phyloP scores from a whole-genome alignment of 176 grass and related monocot genomes.

The Eleusine indica region DNA sequence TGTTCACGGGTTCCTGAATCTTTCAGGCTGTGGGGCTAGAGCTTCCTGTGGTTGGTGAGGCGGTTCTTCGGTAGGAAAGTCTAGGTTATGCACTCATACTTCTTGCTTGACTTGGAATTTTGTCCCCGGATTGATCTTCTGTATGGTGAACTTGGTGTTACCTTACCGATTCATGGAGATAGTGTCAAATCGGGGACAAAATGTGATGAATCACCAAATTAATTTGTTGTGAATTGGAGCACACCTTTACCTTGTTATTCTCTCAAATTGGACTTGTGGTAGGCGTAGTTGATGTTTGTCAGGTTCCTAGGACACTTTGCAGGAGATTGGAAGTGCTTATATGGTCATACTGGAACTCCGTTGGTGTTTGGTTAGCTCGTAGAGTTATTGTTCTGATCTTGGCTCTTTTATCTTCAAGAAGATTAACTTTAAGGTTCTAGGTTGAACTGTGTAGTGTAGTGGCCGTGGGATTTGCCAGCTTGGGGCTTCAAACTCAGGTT shows the following conservation, averaged over 20 bases:
- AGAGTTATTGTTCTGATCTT: not conserved
- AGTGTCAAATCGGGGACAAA: not conserved
- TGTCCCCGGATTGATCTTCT: not conserved
- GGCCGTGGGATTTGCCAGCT: not conserved
- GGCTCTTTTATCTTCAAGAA: not conserved
- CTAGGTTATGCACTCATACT: conserved; percentile 9
- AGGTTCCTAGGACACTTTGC: not conserved
- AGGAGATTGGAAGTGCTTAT: not conserved
- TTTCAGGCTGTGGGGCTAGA: conserved; percentile 25
- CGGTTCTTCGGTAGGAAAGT: not conserved
- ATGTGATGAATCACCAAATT: not conserved
- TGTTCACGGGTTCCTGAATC: conserved; percentile 37
- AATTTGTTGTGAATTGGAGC: not conserved
- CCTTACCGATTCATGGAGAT: not conserved
- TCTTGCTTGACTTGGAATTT: not conserved
- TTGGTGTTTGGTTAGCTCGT: not conserved
- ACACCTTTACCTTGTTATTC: not conserved
- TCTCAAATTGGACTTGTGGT: conserved; percentile 6
- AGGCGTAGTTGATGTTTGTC: not conserved
- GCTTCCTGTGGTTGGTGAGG: conserved; percentile 26
- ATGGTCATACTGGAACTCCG: not conserved
- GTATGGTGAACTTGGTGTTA: too few relatives aligned
- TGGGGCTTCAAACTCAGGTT: not conserved
- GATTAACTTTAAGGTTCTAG: not conserved
- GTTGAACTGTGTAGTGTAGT: not conserved